Evolutionary conservation across 768 basidiomycete species (phyloP).

Genomic region (Russula virescens): DNA sequence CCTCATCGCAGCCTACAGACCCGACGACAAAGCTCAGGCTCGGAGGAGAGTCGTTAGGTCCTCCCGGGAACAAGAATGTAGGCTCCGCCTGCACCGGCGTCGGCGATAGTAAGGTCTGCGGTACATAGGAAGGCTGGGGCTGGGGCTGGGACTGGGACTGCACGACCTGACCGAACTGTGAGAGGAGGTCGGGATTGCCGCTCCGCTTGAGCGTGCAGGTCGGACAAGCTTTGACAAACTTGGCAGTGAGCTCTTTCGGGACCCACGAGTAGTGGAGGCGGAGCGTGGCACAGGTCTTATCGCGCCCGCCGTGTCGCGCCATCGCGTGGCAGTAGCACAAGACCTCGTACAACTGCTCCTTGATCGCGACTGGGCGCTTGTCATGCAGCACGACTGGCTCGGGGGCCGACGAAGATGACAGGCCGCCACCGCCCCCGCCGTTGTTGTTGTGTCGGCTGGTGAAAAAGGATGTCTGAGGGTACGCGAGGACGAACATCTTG

Average conservation of each 20-base stretch:
- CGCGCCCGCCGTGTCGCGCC: slow-evolving; percentile 67
- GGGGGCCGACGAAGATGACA: background rate
- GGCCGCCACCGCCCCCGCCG: background rate
- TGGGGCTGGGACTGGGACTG: too few relatives aligned
- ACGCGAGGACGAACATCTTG: slow-evolving; percentile 24
- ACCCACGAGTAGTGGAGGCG: slow-evolving; percentile 74
- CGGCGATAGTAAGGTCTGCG: background rate
- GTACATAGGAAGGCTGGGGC: background rate
- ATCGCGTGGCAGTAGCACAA: slow-evolving; percentile 67
- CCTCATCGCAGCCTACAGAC: background rate
- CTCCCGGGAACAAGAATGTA: slow-evolving; percentile 2
- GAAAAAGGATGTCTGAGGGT: slow-evolving; percentile 21
- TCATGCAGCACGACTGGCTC: slow-evolving; percentile 61
- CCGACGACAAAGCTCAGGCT: slow-evolving; percentile 5
- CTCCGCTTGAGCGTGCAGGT: slow-evolving; percentile 53
- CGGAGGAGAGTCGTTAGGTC: slow-evolving; percentile 14
- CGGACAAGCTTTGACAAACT: slow-evolving; percentile 75
- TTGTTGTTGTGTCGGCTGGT: background rate
- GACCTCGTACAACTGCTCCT: slow-evolving; percentile 74
- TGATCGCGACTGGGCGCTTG: slow-evolving; percentile 65
- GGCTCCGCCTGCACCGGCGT: background rate
- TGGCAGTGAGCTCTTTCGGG: slow-evolving; percentile 75
- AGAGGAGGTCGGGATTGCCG: slow-evolving; percentile 28
- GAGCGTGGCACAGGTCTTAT: slow-evolving; percentile 66
- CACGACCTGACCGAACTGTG: slow-evolving; percentile 6